Conservation (phyloP, 2,329 filamentous ascomycete genomes). For the Purpureocillium takamizusanense region DNA sequence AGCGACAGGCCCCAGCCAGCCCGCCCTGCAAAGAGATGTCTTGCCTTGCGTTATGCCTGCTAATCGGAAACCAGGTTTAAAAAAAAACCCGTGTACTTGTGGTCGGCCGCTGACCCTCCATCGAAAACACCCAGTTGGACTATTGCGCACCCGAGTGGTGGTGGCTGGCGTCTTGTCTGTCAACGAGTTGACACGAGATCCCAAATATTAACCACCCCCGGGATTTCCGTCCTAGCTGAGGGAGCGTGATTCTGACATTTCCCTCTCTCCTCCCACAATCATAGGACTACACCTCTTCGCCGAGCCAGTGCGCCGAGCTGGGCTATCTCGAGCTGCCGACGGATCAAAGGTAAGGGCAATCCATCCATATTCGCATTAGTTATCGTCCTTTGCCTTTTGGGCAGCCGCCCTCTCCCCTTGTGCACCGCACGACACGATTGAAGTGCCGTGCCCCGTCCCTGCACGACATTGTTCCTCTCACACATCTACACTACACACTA, state of each 20-base stretch:
- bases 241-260: conserved; percentile 10
- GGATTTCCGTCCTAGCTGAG: conserved; percentile 1
- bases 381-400: conserved; percentile 4
- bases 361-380: conserved; percentile 12
- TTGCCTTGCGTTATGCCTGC: conserved; percentile 6
- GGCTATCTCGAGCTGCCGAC: conserved; percentile 45
- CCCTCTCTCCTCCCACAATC: conserved; percentile 15
- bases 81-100: neutral
- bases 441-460: too few relatives aligned
- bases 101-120: neutral
- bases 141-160: neutral
- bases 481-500: too few relatives aligned
- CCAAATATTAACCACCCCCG: too few relatives aligned
- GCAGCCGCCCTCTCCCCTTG: neutral
- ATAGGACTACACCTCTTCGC: conserved; percentile 48
- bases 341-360: conserved; percentile 49
- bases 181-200: too few relatives aligned
- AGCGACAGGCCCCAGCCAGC: conserved; percentile 5
- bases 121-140: neutral
- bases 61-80: conserved; percentile 5
- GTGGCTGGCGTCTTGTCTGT: neutral
- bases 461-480: too few relatives aligned
- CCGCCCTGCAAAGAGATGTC: conserved; percentile 8
- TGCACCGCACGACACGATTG: neutral
- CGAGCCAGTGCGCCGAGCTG: conserved; percentile 34